Evolutionary conservation across 2,329 filamentous ascomycete genomes (phyloP), one percentile per base, ranked within the genome.

Genomic region (Ceratocystis eucalypticola): DNA sequence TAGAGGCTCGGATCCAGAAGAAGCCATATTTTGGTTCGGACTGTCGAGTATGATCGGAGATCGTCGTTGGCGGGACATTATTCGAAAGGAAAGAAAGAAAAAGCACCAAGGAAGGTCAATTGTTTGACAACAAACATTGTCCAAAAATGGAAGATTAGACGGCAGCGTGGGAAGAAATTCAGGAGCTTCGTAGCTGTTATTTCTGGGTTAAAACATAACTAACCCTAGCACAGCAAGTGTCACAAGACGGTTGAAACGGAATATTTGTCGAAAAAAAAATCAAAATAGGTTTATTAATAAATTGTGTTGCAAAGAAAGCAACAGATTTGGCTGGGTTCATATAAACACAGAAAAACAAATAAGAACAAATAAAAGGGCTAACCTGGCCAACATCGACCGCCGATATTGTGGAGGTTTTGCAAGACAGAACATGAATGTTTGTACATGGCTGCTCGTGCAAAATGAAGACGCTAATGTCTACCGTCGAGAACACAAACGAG

Each of bases 11-110:
- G 64, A 65, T 65, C 57, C 41, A 12, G 64, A 37, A 41, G 55
- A 59, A n/a, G 55, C 1, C 28, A 59, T 33, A 7, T 59, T 59
- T 10, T 30, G n/a, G 15, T 59, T 10, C 7, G 55, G 28, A 20
- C 33, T n/a, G 15, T 59, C 7, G 20, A 8, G 28, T 59, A 17
- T 63, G 25, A 22, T 20, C 50, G 44, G 17, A 12, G 61, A n/a
- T n/a, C 25, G 44, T 20, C 61, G 44, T 10, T 63, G 45, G 61
- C 44, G 61, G 44, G 4, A 6, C 61, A 63, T 63, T 25, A 4
- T 59, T 20, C 20, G 15, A 41, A 45, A 50, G 22, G 44, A 48
- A 33, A 2, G 75, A 33, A 70, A 72, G 69, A 57, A 41, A 15
- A 48, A 6, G 10, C 15, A 2, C 1, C 0, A 41, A 15, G 8